Evolutionary conservation across 2,329 filamentous ascomycete species (phyloP).

Genomic region (Penicillium sp.): DNA sequence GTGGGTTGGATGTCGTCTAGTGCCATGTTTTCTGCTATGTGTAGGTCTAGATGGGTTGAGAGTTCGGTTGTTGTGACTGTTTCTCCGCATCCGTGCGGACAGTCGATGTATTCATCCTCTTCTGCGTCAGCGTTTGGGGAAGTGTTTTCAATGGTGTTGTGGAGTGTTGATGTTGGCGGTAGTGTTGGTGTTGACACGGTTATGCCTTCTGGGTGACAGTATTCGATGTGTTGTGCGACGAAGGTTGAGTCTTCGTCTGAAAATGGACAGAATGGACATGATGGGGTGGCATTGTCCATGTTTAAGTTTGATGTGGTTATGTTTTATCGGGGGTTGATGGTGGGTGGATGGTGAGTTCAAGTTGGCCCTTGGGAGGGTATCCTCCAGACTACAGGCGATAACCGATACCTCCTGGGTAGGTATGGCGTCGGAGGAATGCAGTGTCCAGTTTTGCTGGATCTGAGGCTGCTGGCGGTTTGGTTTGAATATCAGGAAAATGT

Average conservation of each 20-base stretch:
- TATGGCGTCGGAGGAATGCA: no score
- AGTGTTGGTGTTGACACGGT: no score
- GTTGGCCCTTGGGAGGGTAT: no score
- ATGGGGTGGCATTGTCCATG: constrained; percentile 28
- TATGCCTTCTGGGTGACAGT: constrained; percentile 50
- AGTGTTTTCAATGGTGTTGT: no score
- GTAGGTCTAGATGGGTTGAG: constrained; percentile 63
- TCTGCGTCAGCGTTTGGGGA: no score
- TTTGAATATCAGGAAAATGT: not conserved
- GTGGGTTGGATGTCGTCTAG: constrained; percentile 42
- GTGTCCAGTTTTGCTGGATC: no score
- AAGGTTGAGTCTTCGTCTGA: constrained; percentile 43
- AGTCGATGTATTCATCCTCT: constrained; percentile 52
- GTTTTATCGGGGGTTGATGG: no score
- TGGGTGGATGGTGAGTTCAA: no score
- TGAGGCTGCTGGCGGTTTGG: not conserved
- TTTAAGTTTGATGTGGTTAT: not conserved
- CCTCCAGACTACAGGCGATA: no score
- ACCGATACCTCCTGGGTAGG: no score
- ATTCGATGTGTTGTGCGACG: constrained; percentile 50
- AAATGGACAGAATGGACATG: constrained; percentile 53
- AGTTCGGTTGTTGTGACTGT: constrained; percentile 58
- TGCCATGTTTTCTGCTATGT: constrained; percentile 54
- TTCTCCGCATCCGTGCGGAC: constrained; percentile 65
- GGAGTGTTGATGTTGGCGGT: no score